A percentile compares a stretch with the other conserved stretches of the same genome.
Evolutionary conservation across 257 asterid species (phyloP).

Genomic region (Perilla frutescens): DNA sequence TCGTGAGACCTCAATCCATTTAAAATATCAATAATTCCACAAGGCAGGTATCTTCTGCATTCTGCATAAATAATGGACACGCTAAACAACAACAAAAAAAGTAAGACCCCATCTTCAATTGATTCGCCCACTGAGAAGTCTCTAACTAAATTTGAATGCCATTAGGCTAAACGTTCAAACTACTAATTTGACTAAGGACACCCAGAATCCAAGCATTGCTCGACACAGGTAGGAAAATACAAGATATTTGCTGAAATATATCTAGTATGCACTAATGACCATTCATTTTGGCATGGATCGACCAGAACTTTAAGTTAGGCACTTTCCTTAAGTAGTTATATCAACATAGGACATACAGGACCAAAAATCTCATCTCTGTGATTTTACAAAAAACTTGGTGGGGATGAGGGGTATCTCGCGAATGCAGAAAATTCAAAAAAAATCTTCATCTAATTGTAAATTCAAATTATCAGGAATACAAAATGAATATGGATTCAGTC

Average conservation of each 20-base stretch:
- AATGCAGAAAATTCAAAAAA: conserved; percentile 3
- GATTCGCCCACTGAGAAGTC: neutral
- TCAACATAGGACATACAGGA: neutral
- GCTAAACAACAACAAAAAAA: neutral
- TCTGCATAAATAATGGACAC: neutral
- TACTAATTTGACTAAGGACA: neutral
- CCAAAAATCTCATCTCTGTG: neutral
- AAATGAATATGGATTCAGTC: neutral
- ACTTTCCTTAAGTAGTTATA: neutral
- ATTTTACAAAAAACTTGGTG: neutral
- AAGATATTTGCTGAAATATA: neutral
- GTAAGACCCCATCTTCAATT: neutral
- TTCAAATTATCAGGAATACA: neutral
- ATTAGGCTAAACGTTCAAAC: neutral
- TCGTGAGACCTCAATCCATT: neutral
- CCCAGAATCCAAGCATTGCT: neutral
- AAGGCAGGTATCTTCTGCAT: neutral
- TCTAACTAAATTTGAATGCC: neutral
- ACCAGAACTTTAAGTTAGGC: neutral
- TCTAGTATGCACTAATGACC: neutral
- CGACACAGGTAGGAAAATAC: neutral
- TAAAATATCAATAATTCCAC: neutral
- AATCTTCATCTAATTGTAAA: neutral
- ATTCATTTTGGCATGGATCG: neutral
- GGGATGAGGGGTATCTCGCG: conserved; percentile 14